Evolutionary conservation across 768 basidiomycete species (phyloP).

Genomic region (Hypsizygus marmoreus): DNA sequence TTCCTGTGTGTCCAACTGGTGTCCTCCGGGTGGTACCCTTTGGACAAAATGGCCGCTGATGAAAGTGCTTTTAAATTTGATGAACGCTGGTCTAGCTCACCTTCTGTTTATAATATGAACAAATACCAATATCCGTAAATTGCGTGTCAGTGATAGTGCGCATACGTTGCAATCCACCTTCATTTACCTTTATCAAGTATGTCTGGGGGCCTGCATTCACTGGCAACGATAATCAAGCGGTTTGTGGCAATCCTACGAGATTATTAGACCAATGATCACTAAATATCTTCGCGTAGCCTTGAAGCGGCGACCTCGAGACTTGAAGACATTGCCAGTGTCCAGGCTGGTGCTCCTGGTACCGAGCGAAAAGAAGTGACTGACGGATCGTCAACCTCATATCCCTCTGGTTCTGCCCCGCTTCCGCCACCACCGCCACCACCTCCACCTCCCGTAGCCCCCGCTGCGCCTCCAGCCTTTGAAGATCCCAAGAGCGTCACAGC

Average conservation of each 20-base stretch:
- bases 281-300: conserved; percentile 48
- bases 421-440: conserved; percentile 32
- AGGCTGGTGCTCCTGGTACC: conserved; percentile 18
- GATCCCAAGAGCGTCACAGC: conserved; percentile 64
- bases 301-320: conserved; percentile 93
- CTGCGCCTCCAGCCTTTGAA: conserved; percentile 34
- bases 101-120: conserved; percentile 6
- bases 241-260: conserved; percentile 30
- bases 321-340: conserved; percentile 78
- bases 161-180: too few species aligned
- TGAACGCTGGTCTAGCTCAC: too few species aligned
- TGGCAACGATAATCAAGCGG: conserved; percentile 86
- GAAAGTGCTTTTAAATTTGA: too few species aligned
- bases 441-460: conserved; percentile 36
- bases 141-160: too few species aligned
- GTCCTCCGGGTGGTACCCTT: not conserved
- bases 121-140: conserved; percentile 13
- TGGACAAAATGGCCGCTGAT: not conserved
- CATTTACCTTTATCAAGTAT: conserved; percentile 22
- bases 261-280: conserved; percentile 9
- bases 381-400: conserved; percentile 16
- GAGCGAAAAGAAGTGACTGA: conserved; percentile 12
- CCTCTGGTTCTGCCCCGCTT: conserved; percentile 31
- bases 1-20: not conserved
- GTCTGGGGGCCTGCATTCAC: conserved; percentile 65